Conservation (phyloP, 306 rosid species). For the Ammopiptanthus mongolicus region DNA sequence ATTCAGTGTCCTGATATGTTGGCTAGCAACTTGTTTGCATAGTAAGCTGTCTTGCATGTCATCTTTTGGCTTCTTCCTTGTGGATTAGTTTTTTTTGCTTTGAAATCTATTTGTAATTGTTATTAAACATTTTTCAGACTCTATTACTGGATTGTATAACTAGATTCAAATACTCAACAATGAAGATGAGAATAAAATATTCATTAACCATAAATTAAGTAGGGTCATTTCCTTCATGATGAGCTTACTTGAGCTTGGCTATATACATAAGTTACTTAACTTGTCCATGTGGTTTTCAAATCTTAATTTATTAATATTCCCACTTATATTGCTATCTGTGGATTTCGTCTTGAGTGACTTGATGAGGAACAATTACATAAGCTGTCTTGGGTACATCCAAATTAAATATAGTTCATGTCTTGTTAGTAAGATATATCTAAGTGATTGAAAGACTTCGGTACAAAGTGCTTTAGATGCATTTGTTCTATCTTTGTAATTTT, state of each 20-base stretch:
- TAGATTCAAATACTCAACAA: not conserved
- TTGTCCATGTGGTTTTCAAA: not conserved
- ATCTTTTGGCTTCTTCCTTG: not conserved
- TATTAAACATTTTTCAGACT: not conserved
- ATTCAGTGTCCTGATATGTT: not conserved
- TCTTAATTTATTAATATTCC: not conserved
- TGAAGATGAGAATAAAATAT: not conserved
- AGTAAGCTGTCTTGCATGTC: not conserved
- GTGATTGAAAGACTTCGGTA: constrained; percentile 9
- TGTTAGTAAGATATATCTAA: not conserved
- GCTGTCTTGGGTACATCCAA: not conserved
- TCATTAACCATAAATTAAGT: not conserved
- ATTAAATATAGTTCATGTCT: not conserved
- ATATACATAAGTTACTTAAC: not conserved
- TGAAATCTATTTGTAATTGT: not conserved
- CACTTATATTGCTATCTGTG: not conserved
- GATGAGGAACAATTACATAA: not conserved
- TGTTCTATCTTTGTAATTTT: not conserved
- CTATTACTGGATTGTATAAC: not conserved
- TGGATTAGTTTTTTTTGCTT: not conserved
- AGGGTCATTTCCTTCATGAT: not conserved
- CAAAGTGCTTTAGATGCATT: not conserved
- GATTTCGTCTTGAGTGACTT: not conserved
- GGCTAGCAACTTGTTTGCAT: not conserved
- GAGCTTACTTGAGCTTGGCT: not conserved